Evolutionary conservation across 495 filamentous ascomycete genomes (phyloP).

Genomic region (Annulohypoxylon nitens): DNA sequence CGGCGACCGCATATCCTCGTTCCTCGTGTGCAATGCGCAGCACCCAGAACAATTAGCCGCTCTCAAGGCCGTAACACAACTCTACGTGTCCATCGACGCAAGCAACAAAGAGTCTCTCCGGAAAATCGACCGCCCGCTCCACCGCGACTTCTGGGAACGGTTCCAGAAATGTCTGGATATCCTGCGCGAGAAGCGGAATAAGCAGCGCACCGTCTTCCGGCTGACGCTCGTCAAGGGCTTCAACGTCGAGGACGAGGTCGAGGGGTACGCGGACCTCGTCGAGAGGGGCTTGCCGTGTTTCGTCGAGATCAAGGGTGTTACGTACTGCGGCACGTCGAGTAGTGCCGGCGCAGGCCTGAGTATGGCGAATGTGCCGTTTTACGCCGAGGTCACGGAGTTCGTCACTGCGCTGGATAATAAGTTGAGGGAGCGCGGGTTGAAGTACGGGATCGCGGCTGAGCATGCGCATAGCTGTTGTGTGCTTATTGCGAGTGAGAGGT

Average conservation of each 20-base stretch:
- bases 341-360: constrained; percentile 84
- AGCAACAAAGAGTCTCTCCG: constrained; percentile 88
- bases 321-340: constrained; percentile 92
- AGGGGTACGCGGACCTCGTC: constrained; percentile 91
- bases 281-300: constrained; percentile 87
- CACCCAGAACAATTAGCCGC: constrained; percentile 91
- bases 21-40: constrained; percentile 98
- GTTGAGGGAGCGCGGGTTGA: constrained; percentile 73
- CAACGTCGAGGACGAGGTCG: constrained; percentile 92
- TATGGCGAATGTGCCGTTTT: constrained; percentile 97
- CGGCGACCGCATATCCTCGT: constrained; percentile 86
- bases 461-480: constrained; percentile 95
- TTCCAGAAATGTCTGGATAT: constrained; percentile 93
- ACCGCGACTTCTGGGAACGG: constrained; percentile 97
- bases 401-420: constrained; percentile 77
- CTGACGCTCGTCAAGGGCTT: constrained; percentile 94
- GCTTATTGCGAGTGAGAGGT: constrained; percentile 82
- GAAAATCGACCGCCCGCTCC: constrained; percentile 89
- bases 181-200: constrained; percentile 80
- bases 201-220: constrained; percentile 93
- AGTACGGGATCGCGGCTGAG: constrained; percentile 93
- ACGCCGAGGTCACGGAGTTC: constrained; percentile 86
- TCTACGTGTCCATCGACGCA: constrained; percentile 96
- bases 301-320: constrained; percentile 95
- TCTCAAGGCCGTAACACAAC: constrained; percentile 85